Conservation (phyloP, 2,329 filamentous ascomycete species). For the Trichoderma sp. region DNA sequence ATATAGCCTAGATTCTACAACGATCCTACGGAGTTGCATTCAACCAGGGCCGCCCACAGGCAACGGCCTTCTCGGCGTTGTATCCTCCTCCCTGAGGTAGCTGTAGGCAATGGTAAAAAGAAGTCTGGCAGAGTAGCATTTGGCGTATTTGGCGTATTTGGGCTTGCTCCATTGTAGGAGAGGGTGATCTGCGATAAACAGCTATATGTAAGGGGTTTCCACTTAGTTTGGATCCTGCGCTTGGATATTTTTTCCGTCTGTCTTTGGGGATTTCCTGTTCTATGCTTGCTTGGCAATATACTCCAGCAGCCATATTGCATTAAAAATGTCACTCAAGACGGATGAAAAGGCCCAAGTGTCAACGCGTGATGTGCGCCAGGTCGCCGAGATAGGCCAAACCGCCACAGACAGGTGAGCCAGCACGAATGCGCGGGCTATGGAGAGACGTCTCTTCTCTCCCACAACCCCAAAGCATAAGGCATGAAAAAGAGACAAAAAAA, state of each 20-base stretch:
- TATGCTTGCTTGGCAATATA: background rate
- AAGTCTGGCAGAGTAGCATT: background rate
- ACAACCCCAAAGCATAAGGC: background rate
- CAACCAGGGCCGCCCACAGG: background rate
- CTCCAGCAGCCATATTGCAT: background rate
- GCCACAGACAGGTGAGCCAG: constrained; percentile 51
- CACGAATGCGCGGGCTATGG: background rate
- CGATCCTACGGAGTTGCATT: background rate
- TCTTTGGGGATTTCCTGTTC: background rate
- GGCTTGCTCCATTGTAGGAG: background rate
- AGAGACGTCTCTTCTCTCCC: background rate
- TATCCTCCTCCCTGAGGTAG: background rate
- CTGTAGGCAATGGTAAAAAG: background rate
- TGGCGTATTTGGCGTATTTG: too few species aligned
- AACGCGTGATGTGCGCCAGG: constrained; percentile 32
- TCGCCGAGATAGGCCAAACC: constrained; percentile 49
- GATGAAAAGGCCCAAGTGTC: background rate
- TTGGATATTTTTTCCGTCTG: background rate
- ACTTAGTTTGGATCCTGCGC: background rate
- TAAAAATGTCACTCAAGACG: background rate
- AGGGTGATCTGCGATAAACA: background rate
- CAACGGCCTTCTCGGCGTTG: background rate
- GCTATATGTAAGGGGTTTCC: background rate
- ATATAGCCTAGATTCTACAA: background rate
- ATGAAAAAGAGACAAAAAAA: background rate